Conservation (phyloP, 2,329 filamentous ascomycete species). For the Ceratocystis lukuohia region DNA sequence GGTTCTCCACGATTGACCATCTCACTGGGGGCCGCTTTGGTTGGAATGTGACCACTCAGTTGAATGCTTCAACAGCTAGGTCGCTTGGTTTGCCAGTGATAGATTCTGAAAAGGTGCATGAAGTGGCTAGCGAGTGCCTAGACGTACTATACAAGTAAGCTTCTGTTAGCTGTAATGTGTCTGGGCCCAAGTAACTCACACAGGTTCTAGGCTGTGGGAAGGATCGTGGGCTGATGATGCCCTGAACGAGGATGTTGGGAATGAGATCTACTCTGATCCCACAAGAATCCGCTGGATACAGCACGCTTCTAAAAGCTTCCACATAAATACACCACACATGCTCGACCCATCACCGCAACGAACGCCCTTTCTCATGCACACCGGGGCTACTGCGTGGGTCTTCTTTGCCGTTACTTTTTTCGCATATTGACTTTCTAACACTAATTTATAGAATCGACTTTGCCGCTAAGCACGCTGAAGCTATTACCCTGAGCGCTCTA, state of each 20-base stretch:
- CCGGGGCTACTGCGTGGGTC: constrained; percentile 40
- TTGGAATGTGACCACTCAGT: constrained; percentile 49
- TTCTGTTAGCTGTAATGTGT: not conserved
- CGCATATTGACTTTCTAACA: not conserved
- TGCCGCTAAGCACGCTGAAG: constrained; percentile 50
- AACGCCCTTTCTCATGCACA: constrained; percentile 51
- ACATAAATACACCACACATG: constrained; percentile 45
- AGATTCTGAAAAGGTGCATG: constrained; percentile 39
- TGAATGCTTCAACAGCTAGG: constrained; percentile 51
- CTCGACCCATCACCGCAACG: constrained; percentile 49
- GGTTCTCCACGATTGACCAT: constrained; percentile 55
- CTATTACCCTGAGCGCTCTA: constrained; percentile 48
- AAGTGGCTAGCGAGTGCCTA: constrained; percentile 46
- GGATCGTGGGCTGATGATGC: constrained; percentile 48
- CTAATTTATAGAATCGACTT: constrained; percentile 40
- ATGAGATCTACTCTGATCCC: constrained; percentile 33
- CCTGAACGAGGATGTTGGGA: constrained; percentile 40
- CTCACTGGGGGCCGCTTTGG: constrained; percentile 44
- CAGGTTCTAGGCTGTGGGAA: constrained; percentile 23
- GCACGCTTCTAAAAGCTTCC: constrained; percentile 47
- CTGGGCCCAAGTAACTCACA: not conserved
- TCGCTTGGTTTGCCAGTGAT: constrained; percentile 47
- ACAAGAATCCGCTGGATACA: constrained; percentile 47
- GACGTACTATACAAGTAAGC: constrained; percentile 43
- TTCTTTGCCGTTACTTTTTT: not conserved